These are phyloP conservation scores for Nasturtium officinale DNA, from an alignment of 345 rosid genomes.

Conservation along the genomic window DNA sequence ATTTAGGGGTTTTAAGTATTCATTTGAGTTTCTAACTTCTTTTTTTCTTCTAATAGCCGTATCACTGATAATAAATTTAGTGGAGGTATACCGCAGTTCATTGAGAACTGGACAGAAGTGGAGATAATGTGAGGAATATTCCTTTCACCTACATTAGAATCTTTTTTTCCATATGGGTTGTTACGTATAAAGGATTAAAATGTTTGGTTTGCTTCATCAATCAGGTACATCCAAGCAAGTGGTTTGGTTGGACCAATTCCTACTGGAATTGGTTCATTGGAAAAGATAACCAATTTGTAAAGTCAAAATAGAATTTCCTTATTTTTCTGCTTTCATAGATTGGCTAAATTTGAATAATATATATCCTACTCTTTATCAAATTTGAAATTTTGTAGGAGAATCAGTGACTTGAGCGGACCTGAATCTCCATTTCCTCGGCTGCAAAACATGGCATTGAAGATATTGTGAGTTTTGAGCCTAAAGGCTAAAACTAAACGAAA, in stretches of 20 bases:
- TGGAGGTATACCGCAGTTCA: constrained; percentile 57
- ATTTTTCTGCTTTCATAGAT: not conserved
- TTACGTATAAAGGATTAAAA: not conserved
- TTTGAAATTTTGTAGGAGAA: constrained; percentile 49
- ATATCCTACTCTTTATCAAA: constrained; percentile 7
- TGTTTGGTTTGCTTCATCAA: not conserved
- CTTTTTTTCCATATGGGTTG: not conserved
- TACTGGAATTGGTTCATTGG: constrained; percentile 32
- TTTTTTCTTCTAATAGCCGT: too few relatives aligned
- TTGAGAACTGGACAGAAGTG: constrained; percentile 57
- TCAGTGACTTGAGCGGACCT: constrained; percentile 54
- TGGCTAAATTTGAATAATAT: not conserved
- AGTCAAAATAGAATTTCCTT: constrained; percentile 3
- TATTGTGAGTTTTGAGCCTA: constrained; percentile 43
- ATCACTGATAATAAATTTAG: constrained; percentile 55
- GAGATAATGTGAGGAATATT: constrained; percentile 51
- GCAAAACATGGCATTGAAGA: constrained; percentile 39
- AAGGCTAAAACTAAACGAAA: not conserved
- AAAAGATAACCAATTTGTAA: constrained; percentile 42
- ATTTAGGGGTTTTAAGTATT: too few relatives aligned
- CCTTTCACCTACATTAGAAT: not conserved
- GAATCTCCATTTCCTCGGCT: constrained; percentile 50
- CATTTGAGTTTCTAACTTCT: too few relatives aligned
- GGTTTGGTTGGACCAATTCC: constrained; percentile 66
- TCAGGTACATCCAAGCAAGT: constrained; percentile 54